A percentile compares a stretch with the other conserved stretches of the same genome.
These are phyloP conservation scores for Colletotrichum sp. DNA, from an alignment of 2,329 filamentous ascomycete genomes.

Conservation along the genomic window DNA sequence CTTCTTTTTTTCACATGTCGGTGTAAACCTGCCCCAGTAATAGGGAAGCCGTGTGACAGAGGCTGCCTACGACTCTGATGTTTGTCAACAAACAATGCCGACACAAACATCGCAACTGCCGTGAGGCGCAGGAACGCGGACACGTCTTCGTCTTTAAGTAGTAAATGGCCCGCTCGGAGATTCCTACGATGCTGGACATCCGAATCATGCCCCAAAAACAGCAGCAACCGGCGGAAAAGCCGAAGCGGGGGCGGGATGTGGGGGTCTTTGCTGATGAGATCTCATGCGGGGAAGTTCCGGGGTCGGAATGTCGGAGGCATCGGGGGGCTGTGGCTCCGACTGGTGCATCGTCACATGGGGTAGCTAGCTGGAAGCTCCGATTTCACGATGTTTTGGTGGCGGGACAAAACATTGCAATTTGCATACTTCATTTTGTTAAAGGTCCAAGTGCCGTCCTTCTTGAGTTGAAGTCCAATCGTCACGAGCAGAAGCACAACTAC, in stretches of 20 bases:
- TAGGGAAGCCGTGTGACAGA: neutral
- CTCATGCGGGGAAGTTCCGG: slow-evolving; percentile 5
- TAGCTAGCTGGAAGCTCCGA: neutral
- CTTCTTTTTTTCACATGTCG: neutral
- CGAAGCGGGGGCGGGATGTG: neutral
- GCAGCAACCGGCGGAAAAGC: neutral
- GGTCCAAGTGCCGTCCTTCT: neutral
- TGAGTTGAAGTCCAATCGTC: rapidly evolving
- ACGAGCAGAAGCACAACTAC: neutral
- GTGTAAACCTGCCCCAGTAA: neutral
- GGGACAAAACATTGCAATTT: neutral
- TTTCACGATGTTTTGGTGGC: neutral
- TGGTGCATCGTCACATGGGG: neutral
- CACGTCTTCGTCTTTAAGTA: neutral
- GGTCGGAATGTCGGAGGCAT: slow-evolving; percentile 1
- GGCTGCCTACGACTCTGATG: neutral
- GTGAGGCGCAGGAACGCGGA: neutral
- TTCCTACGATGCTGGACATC: neutral
- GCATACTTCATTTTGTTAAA: neutral
- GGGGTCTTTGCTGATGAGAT: neutral
- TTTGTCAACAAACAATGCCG: neutral
- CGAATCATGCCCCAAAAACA: neutral
- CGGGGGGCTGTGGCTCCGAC: neutral
- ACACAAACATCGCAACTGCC: neutral
- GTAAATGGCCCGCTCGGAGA: neutral